A percentile compares a stretch with the other conserved stretches of the same genome.
phyloP scores from a whole-genome alignment of 1,139 yeast species.

The Magnusiomyces magnusii region DNA sequence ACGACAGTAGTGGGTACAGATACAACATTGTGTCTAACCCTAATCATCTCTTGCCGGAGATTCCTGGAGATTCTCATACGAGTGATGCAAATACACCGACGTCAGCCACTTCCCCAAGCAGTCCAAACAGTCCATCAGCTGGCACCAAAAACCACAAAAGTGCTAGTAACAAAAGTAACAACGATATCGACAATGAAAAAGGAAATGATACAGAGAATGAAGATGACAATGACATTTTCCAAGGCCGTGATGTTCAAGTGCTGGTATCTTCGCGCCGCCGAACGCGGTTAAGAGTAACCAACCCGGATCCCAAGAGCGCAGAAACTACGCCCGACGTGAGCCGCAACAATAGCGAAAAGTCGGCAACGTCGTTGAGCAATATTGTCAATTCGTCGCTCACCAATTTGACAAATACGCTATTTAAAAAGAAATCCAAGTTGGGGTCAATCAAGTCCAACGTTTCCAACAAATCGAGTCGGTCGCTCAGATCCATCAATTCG shows the following conservation, averaged over 20 bases:
- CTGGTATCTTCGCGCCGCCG: slow-evolving; percentile 65
- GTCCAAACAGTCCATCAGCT: neutral
- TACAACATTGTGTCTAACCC: neutral
- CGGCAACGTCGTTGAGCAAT: neutral
- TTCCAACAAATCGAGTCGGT: neutral
- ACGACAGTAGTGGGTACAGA: neutral
- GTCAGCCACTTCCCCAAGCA: neutral
- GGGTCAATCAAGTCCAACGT: neutral
- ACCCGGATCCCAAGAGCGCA: slow-evolving; percentile 40
- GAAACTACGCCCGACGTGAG: slow-evolving; percentile 7
- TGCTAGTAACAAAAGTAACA: neutral
- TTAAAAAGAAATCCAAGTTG: neutral
- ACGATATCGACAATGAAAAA: neutral
- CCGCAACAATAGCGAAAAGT: slow-evolving; percentile 13
- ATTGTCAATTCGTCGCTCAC: neutral
- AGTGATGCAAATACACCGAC: neutral
- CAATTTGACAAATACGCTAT: neutral
- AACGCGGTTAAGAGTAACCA: slow-evolving; percentile 53
- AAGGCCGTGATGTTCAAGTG: slow-evolving; percentile 61
- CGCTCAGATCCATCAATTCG: neutral
- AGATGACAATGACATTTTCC: slow-evolving; percentile 37
- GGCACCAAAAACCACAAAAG: too few species aligned
- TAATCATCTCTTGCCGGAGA: neutral
- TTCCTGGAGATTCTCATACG: neutral
- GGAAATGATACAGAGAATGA: too few species aligned